Conservation (phyloP, 1,139 yeast genomes). For the Yamadazyma atlantica region DNA sequence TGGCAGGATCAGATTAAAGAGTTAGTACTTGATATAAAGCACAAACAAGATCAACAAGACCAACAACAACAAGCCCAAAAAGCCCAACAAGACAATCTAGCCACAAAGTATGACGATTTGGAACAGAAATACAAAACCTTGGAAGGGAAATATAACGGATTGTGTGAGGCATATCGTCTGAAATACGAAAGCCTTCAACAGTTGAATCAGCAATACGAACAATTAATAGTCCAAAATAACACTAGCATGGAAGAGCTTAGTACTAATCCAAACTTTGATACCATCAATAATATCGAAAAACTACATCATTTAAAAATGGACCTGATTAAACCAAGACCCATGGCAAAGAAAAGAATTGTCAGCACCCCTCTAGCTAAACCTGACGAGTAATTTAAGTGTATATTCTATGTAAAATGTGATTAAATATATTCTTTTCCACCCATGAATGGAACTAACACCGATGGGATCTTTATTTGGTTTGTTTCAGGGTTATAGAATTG, state of each 20-base stretch:
- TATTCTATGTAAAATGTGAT: slow-evolving; percentile 6
- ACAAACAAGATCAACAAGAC: not conserved
- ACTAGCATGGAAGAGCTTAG: slow-evolving; percentile 6
- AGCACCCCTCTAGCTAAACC: slow-evolving; percentile 27
- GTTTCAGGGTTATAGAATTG: slow-evolving; percentile 67
- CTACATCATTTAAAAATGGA: slow-evolving; percentile 29
- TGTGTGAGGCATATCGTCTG: slow-evolving; percentile 24
- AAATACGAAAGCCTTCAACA: slow-evolving; percentile 25
- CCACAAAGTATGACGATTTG: slow-evolving; percentile 4
- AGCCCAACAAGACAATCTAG: not conserved
- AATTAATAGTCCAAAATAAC: slow-evolving; percentile 16
- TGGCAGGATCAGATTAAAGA: slow-evolving; percentile 6
- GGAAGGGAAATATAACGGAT: slow-evolving; percentile 21
- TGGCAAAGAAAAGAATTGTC: slow-evolving; percentile 26
- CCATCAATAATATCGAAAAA: slow-evolving; percentile 27
- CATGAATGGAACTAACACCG: slow-evolving; percentile 66
- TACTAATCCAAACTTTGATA: slow-evolving; percentile 5
- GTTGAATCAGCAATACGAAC: slow-evolving; percentile 26
- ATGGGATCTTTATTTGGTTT: slow-evolving; percentile 62
- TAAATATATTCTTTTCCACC: slow-evolving; percentile 48
- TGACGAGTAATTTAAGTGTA: too few relatives aligned
- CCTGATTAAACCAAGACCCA: slow-evolving; percentile 16
- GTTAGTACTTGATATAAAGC: not conserved
- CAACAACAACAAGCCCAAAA: not conserved
- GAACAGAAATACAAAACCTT: slow-evolving; percentile 8